Conservation (phyloP, 106 monocot species). For the Narthecium ossifragum region DNA sequence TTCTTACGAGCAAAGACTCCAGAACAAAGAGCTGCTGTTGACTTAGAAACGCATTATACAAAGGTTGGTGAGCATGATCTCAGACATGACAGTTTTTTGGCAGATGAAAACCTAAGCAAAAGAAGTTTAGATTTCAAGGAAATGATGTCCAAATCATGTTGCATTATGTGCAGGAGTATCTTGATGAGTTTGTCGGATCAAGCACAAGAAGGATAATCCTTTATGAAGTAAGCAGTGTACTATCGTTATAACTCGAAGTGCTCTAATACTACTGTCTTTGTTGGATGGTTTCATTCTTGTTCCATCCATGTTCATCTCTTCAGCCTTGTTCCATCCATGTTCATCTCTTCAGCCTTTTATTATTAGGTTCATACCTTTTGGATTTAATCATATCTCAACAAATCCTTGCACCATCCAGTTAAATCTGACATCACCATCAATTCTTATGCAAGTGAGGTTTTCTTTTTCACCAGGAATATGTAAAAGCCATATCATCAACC, state of each 20-base stretch:
- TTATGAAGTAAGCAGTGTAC: constrained; percentile 55
- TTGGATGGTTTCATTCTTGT: no score
- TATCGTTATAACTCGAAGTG: background rate
- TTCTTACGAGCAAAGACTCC: constrained; percentile 91
- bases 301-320: no score
- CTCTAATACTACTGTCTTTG: no score
- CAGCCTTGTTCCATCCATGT: no score
- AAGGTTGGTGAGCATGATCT: constrained; percentile 38
- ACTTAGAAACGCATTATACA: constrained; percentile 92
- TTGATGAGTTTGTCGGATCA: constrained; percentile 70
- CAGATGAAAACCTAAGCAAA: background rate
- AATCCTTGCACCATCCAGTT: no score
- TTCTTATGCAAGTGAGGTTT: no score
- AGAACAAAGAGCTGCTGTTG: constrained; percentile 87
- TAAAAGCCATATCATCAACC: constrained; percentile 71
- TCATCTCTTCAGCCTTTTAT: no score
- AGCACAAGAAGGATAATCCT: constrained; percentile 69
- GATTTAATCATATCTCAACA: no score
- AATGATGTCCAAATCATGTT: no score
- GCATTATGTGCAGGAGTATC: constrained; percentile 72
- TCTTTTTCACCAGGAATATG: constrained; percentile 71
- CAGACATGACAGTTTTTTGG: background rate
- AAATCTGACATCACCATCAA: no score
- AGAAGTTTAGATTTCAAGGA: background rate
- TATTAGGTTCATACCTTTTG: no score